These are phyloP conservation scores for Petrea volubilis DNA, from an alignment of 257 asterid species.

Conservation along the genomic window DNA sequence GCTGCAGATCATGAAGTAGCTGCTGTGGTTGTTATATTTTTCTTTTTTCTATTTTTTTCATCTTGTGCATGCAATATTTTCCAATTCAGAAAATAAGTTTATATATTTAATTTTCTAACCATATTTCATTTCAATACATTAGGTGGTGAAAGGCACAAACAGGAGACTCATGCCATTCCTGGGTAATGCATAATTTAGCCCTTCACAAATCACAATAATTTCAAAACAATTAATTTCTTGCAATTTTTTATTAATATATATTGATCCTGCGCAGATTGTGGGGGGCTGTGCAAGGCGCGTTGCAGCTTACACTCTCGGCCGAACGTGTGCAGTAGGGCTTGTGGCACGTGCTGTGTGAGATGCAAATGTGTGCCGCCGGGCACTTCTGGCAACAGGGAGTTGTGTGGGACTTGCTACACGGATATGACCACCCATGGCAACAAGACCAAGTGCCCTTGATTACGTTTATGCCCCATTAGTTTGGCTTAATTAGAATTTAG, in stretches of 20 bases:
- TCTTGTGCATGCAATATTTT: constrained; percentile 20
- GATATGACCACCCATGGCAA: constrained; percentile 81
- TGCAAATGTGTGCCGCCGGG: constrained; percentile 95
- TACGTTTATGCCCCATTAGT: neutral
- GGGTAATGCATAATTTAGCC: constrained; percentile 31
- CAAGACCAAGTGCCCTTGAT: constrained; percentile 68
- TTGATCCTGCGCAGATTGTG: constrained; percentile 47
- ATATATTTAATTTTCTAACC: neutral
- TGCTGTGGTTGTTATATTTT: constrained; percentile 26
- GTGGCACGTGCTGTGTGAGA: constrained; percentile 81
- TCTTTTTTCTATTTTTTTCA: neutral
- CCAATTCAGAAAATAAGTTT: neutral
- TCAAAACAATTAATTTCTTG: neutral
- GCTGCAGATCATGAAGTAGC: constrained; percentile 27
- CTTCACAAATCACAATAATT: neutral
- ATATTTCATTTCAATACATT: neutral
- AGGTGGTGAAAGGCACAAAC: constrained; percentile 65
- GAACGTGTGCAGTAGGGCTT: constrained; percentile 67
- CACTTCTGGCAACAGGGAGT: constrained; percentile 67
- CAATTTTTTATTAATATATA: neutral
- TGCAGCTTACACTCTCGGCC: constrained; percentile 69
- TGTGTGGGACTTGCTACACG: constrained; percentile 71
- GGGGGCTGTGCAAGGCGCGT: constrained; percentile 50
- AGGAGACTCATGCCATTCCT: constrained; percentile 52
- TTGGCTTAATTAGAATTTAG: neutral